Base-by-base conservation (phyloP, 106 monocot species). In the Dendrobium officinale region DNA sequence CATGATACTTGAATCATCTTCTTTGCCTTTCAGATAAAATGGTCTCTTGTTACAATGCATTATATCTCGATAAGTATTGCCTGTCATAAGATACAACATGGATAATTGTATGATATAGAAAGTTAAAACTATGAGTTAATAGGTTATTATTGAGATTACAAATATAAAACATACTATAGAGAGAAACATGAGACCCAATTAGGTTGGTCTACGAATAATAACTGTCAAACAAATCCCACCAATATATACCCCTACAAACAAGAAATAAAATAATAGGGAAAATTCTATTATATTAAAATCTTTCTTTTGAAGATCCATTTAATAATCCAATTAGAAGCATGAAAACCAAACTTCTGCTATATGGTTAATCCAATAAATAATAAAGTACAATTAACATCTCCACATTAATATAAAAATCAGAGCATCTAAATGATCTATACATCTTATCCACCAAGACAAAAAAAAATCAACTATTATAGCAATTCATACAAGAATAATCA, bases 1-100 rank as follows among this genome's bases (percentile, higher is more conserved):
- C 91, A 95, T 95, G 41, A 91, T 85, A 77, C 79, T 78, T 67
- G 91, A 90, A 90, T 99, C 98, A 74, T 91, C 95, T 67, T 84
- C 78, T 0, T 56, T 79, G n/a, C 92, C 86, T 87, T 89, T 95
- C 17, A 90, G 75, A 77, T 99, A 99, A 84, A 99, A 99, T 49
- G 95, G 94, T 49, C 88, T 93, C 84, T 99, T 99, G 80, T 87
- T 85, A 79, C 93, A 91, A 82, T 95, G 88, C 93, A 99, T 80
- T 80, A 99, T 88, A 84, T 99, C 95, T 72, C 87, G 92, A 82
- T 99, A 99, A 59, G 81, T 93, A 88, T 81, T 86, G 81, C 89
- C 94, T 97, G 85, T 26, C 29, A 81, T 78, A n/a, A 79, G 29
- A 88, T 41, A 73, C 64, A 54, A 75, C 41, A 22, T 43, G n/a